These are phyloP conservation scores for Petrea volubilis DNA, from an alignment of 257 asterid genomes.

Conservation along the genomic window DNA sequence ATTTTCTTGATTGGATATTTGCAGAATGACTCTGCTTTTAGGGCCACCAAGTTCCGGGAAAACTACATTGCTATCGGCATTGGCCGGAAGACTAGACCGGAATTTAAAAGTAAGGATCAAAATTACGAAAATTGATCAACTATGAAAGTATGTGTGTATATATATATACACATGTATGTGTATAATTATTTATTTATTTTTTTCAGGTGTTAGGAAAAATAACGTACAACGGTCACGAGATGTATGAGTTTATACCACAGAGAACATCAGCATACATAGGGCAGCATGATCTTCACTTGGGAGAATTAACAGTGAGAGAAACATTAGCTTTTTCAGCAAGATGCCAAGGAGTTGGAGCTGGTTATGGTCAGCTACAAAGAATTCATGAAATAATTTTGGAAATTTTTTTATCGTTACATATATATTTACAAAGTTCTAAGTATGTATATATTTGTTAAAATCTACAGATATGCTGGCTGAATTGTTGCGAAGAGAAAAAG, in stretches of 20 bases:
- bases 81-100: constrained; percentile 84
- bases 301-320: constrained; percentile 89
- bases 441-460: neutral
- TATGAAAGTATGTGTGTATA: too few relatives aligned
- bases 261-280: constrained; percentile 88
- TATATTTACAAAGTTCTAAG: too few relatives aligned
- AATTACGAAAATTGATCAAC: neutral
- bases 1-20: too few relatives aligned
- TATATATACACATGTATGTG: too few relatives aligned
- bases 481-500: constrained; percentile 84
- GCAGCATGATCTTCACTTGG: constrained; percentile 84
- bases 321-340: constrained; percentile 90
- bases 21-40: constrained; percentile 76
- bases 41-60: constrained; percentile 97
- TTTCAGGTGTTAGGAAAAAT: constrained; percentile 67
- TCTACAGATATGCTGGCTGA: constrained; percentile 72
- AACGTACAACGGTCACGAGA: constrained; percentile 75
- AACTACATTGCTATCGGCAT: constrained; percentile 76
- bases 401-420: too few relatives aligned
- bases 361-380: too few relatives aligned
- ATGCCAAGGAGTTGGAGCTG: constrained; percentile 91
- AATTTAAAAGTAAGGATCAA: constrained; percentile 69
- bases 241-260: constrained; percentile 81
- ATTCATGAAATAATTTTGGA: too few relatives aligned
- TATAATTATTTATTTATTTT: neutral